Conservation (phyloP, 2,329 filamentous ascomycete species). For the Paecilomyces sp. region DNA sequence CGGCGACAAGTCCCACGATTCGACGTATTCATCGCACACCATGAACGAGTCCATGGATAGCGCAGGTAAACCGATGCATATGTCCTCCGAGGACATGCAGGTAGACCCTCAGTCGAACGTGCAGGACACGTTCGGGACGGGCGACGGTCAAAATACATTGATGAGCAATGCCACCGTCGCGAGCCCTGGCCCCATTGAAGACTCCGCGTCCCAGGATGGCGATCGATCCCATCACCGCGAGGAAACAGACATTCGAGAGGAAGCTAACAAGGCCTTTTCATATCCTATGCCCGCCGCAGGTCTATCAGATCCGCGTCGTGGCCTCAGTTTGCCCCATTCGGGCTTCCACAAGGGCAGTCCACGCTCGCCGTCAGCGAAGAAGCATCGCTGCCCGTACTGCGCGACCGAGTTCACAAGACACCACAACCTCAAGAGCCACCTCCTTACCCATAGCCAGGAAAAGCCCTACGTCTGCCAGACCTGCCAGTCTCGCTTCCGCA, state of each 20-base stretch:
- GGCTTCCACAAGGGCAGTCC: conserved; percentile 51
- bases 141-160: conserved; percentile 43
- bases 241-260: conserved; percentile 31
- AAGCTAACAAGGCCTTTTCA: conserved; percentile 52
- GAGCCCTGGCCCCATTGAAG: conserved; percentile 41
- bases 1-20: conserved; percentile 24
- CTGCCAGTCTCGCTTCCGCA: conserved; percentile 87
- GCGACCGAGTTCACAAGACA: conserved; percentile 94
- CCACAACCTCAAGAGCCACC: conserved; percentile 94
- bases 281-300: conserved; percentile 53
- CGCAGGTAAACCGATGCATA: conserved; percentile 42
- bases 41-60: conserved; percentile 44
- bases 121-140: conserved; percentile 40
- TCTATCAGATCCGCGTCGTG: conserved; percentile 46
- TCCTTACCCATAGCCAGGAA: conserved; percentile 95
- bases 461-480: conserved; percentile 92
- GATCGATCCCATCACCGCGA: conserved; percentile 31
- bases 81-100: conserved; percentile 39
- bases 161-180: conserved; percentile 43
- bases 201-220: conserved; percentile 34
- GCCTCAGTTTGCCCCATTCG: conserved; percentile 52
- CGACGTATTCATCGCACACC: conserved; percentile 16
- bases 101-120: conserved; percentile 46
- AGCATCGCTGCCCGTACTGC: conserved; percentile 95
- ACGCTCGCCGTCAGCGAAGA: conserved; percentile 70